Percentiles rank a stretch among this genome's conserved stretches.
phyloP scores from a whole-genome alignment of 208 protist genomes.

The Acanthamoeba rhysodes region DNA sequence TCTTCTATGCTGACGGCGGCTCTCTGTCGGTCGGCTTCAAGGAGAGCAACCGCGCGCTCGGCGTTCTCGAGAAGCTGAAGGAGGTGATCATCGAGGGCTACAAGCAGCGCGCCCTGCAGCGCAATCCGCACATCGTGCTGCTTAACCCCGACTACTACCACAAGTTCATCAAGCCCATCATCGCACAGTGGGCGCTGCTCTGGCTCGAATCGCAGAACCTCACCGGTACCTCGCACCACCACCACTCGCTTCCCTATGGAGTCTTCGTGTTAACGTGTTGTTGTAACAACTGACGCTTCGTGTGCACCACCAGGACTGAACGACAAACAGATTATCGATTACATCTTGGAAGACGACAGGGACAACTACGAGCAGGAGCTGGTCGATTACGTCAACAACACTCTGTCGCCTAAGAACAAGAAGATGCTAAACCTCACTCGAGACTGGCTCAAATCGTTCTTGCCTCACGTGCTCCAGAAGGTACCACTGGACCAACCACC shows the following conservation, averaged over 20 bases:
- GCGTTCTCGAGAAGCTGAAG: slow-evolving; percentile 74
- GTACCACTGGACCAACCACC: slow-evolving; percentile 7
- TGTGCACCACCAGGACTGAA: slow-evolving; percentile 16
- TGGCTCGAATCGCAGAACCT: slow-evolving; percentile 90
- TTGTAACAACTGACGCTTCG: not conserved
- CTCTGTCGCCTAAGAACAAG: slow-evolving; percentile 83
- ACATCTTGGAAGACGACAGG: slow-evolving; percentile 71
- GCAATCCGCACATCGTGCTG: slow-evolving; percentile 94
- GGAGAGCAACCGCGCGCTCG: slow-evolving; percentile 74
- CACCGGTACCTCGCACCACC: not conserved
- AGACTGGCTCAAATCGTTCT: slow-evolving; percentile 94
- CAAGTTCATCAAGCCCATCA: slow-evolving; percentile 90
- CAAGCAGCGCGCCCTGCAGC: slow-evolving; percentile 90
- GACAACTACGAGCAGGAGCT: slow-evolving; percentile 68
- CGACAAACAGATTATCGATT: slow-evolving; percentile 76
- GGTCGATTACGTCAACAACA: slow-evolving; percentile 59
- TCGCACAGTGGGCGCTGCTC: slow-evolving; percentile 94
- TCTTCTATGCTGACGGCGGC: slow-evolving; percentile 92
- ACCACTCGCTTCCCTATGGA: not conserved
- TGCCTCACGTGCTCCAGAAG: slow-evolving; percentile 94
- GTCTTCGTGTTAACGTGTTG: not conserved
- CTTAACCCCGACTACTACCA: slow-evolving; percentile 94
- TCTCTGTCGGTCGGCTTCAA: slow-evolving; percentile 68
- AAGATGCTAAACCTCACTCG: slow-evolving; percentile 94
- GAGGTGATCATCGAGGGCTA: slow-evolving; percentile 90